These are phyloP conservation scores for Penicillium bovifimosum DNA, from an alignment of 495 filamentous ascomycete genomes.

Conservation along the genomic window DNA sequence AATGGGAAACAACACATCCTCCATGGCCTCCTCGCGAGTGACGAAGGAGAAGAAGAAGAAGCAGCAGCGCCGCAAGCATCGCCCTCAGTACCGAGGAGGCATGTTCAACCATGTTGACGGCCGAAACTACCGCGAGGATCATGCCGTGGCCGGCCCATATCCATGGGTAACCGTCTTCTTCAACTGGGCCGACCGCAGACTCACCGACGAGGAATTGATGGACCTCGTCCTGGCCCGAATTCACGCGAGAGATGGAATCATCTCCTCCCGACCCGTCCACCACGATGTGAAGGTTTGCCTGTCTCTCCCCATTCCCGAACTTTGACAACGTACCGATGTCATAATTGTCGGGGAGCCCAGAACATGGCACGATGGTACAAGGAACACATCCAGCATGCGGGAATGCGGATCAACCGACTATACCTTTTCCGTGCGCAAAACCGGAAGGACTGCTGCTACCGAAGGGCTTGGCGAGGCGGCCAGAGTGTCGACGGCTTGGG, in stretches of 20 bases:
- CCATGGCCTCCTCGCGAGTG: background rate
- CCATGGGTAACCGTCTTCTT: constrained; percentile 5
- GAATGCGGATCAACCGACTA: background rate
- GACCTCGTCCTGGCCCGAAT: background rate
- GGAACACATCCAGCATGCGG: background rate
- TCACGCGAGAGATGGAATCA: background rate
- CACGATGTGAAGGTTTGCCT: background rate
- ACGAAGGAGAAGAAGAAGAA: background rate
- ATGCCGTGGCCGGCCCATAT: background rate
- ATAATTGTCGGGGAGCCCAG: background rate
- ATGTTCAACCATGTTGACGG: background rate
- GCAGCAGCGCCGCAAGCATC: too few relatives aligned
- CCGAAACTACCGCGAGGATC: background rate
- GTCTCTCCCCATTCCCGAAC: background rate
- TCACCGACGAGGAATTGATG: background rate
- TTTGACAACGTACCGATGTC: background rate
- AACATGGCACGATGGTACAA: background rate
- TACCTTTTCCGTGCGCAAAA: background rate
- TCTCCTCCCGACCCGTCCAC: background rate
- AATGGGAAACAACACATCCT: background rate
- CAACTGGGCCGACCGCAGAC: background rate
- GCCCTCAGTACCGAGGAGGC: background rate
- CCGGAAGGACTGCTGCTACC: background rate
- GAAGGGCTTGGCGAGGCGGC: background rate
- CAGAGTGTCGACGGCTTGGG: background rate